These are phyloP conservation scores for Trichoderma hamatum DNA, from an alignment of 2,329 filamentous ascomycete species.

Conservation along the genomic window DNA sequence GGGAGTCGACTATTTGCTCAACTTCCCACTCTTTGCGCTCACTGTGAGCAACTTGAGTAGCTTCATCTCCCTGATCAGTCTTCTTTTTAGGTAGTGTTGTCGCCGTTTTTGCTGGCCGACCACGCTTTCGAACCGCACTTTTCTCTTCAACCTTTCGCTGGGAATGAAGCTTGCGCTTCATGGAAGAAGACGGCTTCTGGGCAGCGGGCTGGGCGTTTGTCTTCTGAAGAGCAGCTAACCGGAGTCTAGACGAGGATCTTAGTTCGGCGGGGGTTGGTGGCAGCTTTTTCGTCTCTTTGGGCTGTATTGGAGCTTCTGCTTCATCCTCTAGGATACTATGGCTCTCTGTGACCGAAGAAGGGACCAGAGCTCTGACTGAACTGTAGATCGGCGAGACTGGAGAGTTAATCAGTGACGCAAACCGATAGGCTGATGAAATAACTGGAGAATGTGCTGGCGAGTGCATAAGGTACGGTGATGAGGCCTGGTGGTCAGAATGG, in stretches of 20 bases:
- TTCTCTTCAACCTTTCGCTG: not conserved
- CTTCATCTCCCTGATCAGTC: not conserved
- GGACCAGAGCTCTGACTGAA: not conserved
- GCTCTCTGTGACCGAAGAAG: not conserved
- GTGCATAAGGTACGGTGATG: not conserved
- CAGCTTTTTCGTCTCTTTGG: not conserved
- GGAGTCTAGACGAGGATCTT: not conserved
- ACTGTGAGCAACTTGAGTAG: slow-evolving; percentile 24
- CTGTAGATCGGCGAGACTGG: not conserved
- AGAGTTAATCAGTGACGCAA: not conserved
- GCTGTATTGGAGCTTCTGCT: not conserved
- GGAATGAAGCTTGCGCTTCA: not conserved
- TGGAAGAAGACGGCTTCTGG: not conserved
- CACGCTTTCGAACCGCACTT: not conserved
- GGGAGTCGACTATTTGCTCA: slow-evolving; percentile 50
- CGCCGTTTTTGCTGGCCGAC: not conserved
- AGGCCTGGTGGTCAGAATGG: not conserved
- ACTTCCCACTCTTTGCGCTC: slow-evolving; percentile 47
- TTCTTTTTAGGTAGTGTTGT: not conserved
- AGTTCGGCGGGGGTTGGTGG: not conserved
- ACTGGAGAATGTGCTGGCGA: not conserved
- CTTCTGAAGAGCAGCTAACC: not conserved
- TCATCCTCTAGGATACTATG: not conserved
- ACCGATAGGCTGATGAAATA: not conserved
- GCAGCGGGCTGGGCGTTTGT: not conserved